Evolutionary conservation across 2,329 filamentous ascomycete species (phyloP), one percentile per base, ranked within the genome.

Genomic region (Pseudomassariella vexata): DNA sequence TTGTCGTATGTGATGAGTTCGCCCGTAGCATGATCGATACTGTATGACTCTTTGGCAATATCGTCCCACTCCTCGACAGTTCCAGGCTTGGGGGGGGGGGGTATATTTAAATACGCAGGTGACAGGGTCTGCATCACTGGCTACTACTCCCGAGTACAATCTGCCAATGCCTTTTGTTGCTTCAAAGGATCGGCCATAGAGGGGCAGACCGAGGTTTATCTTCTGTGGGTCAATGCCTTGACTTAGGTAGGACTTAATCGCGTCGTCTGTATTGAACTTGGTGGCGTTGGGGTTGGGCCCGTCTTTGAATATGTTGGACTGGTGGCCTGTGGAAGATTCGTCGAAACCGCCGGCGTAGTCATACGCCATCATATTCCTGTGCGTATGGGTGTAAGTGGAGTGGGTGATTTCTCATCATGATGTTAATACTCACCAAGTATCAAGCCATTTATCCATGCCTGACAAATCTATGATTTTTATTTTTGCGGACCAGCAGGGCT

Each of bases 181-280:
- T 30, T 69, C 62, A 49, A 92, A 92, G 0, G 79, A 70, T n/a
- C 85, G 79, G 1, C 85, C 86, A 50, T 90, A 92, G 1, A 92
- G 66, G 0, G 86, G 84, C 61, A 90, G 72, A 1, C 85, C 85
- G 19, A 92, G 58, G 6, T 85, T 70, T 30, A 94, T 75, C 58
- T 89, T 90, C 30, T 60, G 51, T 0, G 75, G 42, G 0, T 68
- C 46, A 7, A 92, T 68, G 7, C 77, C 78, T 9, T 67, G 62
- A 4, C 62, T 49, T 9, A 75, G 57, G 58, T 88, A 88, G 46
- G 73, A 73, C 7, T 63, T 52, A 17, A 94, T 61, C 4, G 84
- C 84, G 21, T 65, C 60, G 30, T 82, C 65, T 3, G 80, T 82
- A 61, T 68, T 81, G 60, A 81, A 84, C 7, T 82, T 82, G 2